These are phyloP conservation scores for Hippophae gyantsensis DNA, from an alignment of 306 rosid species.

Conservation along the genomic window DNA sequence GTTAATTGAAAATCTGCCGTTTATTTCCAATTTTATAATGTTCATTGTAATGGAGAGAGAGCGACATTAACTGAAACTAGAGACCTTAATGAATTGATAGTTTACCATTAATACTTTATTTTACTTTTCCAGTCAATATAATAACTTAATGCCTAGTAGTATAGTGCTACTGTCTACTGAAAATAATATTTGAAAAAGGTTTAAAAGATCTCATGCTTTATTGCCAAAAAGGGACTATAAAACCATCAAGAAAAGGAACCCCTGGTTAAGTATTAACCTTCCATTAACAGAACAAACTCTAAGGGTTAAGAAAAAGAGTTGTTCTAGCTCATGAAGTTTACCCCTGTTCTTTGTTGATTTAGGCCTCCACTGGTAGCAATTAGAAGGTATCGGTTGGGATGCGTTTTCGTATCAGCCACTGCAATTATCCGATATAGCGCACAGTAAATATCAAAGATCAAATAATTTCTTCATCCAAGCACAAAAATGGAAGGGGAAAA, in stretches of 20 bases:
- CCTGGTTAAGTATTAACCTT: not conserved
- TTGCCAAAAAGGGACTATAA: no score
- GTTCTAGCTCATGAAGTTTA: constrained; percentile 17
- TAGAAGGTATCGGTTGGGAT: constrained; percentile 52
- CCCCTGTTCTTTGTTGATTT: constrained; percentile 99
- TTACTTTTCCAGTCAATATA: not conserved
- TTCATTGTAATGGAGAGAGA: no score
- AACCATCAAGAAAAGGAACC: no score
- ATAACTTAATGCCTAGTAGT: not conserved
- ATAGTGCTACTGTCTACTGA: no score
- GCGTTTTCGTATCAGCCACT: constrained; percentile 64
- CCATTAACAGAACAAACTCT: not conserved
- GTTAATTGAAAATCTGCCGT: no score
- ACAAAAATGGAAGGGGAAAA: not conserved
- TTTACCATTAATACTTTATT: not conserved
- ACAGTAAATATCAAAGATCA: constrained; percentile 5
- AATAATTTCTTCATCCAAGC: not conserved
- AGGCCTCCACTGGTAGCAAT: constrained; percentile 86
- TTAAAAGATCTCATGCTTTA: no score
- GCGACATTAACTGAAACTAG: not conserved
- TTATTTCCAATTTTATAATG: no score
- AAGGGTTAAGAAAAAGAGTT: not conserved
- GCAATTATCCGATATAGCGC: constrained; percentile 13
- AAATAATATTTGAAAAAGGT: no score
- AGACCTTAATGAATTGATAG: not conserved